A percentile compares a stretch with the other conserved stretches of the same genome.
Conservation (phyloP, 257 asterid species). For the Rubia yunnanensis region DNA sequence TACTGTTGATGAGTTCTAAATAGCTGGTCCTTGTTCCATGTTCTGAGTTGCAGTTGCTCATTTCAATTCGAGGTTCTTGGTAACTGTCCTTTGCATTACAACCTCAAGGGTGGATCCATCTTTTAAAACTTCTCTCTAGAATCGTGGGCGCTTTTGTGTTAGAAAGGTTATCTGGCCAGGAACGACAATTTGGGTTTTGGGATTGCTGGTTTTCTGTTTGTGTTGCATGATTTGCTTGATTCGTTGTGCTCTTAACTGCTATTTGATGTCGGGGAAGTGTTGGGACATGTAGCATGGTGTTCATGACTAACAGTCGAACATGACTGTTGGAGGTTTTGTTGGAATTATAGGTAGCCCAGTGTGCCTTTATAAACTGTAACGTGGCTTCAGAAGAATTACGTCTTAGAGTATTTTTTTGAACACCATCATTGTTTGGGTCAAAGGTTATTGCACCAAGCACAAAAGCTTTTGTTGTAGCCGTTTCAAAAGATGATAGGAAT, state of each 20-base stretch:
- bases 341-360: too few relatives aligned
- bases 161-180: slow-evolving; percentile 3
- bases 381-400: not conserved
- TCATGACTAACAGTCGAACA: too few relatives aligned
- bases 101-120: slow-evolving; percentile 7
- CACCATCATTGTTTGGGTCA: not conserved
- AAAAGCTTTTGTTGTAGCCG: too few relatives aligned
- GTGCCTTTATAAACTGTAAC: too few relatives aligned
- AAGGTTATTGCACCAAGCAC: too few relatives aligned
- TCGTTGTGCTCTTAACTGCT: not conserved
- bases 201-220: not conserved
- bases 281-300: too few relatives aligned
- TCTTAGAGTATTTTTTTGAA: not conserved
- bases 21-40: not conserved
- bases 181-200: not conserved
- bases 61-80: slow-evolving; percentile 13
- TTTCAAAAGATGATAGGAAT: too few relatives aligned
- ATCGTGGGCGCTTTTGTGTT: not conserved
- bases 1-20: slow-evolving; percentile 9
- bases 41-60: slow-evolving; percentile 3
- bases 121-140: not conserved
- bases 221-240: not conserved
- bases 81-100: slow-evolving; percentile 3
- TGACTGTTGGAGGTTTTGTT: too few relatives aligned
- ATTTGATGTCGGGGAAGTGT: not conserved